A percentile compares a stretch with the other conserved stretches of the same genome.
phyloP scores from a whole-genome alignment of 2,329 filamentous ascomycete species.

The Neopestalotiopsis sp. region DNA sequence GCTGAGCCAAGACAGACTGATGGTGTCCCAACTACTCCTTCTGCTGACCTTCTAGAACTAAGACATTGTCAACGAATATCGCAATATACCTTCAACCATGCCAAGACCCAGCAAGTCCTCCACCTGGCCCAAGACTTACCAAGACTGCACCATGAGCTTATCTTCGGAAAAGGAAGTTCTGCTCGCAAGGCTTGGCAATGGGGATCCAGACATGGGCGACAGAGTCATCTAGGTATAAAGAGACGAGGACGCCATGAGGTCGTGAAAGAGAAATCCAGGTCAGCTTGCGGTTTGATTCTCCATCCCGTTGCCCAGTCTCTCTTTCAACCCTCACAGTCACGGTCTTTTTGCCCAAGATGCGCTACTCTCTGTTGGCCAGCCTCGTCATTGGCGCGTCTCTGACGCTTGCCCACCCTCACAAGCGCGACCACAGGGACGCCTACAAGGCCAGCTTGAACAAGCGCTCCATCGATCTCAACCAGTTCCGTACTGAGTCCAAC shows the following conservation, averaged over 20 bases:
- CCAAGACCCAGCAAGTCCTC: conserved; percentile 2
- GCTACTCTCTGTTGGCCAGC: conserved; percentile 36
- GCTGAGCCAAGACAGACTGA: conserved; percentile 3
- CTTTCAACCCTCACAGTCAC: conserved; percentile 20
- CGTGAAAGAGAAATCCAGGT: not conserved
- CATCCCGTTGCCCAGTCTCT: conserved; percentile 19
- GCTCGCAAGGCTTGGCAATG: conserved; percentile 12
- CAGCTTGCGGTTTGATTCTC: conserved; percentile 16
- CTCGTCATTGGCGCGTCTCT: conserved; percentile 36
- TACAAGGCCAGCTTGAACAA: conserved; percentile 33
- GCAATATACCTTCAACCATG: conserved; percentile 10
- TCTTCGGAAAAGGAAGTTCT: conserved; percentile 37
- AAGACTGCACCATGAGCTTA: conserved; percentile 24
- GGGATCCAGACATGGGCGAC: conserved; percentile 9
- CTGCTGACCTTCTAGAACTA: conserved; percentile 18
- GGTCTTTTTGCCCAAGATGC: conserved; percentile 32
- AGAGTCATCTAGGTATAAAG: conserved; percentile 22
- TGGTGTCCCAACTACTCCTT: conserved; percentile 12
- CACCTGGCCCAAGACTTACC: conserved; percentile 9
- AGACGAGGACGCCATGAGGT: not conserved
- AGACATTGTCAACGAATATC: conserved; percentile 12
- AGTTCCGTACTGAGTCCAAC: conserved; percentile 35
- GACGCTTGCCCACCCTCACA: conserved; percentile 34
- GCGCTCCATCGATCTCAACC: conserved; percentile 38
- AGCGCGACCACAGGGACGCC: conserved; percentile 19